Percentiles rank a stretch among this genome's conserved stretches.
Evolutionary conservation across 352 stramenopile species (phyloP).

Genomic region (Plasmopara muralis): DNA sequence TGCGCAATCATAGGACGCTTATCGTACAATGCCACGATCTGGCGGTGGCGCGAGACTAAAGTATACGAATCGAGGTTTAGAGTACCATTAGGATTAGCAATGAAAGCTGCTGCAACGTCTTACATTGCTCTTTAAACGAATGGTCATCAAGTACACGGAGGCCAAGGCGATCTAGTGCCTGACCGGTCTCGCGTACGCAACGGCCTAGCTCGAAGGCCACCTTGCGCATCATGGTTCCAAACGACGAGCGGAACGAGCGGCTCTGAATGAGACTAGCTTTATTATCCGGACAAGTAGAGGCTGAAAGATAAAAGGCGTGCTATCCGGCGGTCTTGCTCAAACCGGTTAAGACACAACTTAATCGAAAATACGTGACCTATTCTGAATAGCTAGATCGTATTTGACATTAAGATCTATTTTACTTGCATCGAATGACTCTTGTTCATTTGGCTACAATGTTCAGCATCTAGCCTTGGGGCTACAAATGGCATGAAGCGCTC

Average conservation of each 20-base stretch:
- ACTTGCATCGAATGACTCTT: no score
- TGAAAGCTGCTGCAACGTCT: slow-evolving; percentile 5
- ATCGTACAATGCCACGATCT: slow-evolving; percentile 90
- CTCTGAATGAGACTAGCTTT: slow-evolving; percentile 31
- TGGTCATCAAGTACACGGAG: slow-evolving; percentile 83
- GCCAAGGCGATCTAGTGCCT: slow-evolving; percentile 92
- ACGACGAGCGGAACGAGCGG: slow-evolving; percentile 18
- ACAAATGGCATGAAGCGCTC: no score
- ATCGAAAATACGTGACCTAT: not conserved
- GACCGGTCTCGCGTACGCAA: slow-evolving; percentile 93
- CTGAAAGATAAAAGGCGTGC: not conserved
- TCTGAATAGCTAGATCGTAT: no score
- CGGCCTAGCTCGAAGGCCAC: slow-evolving; percentile 87
- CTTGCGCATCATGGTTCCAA: slow-evolving; percentile 76
- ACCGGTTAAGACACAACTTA: slow-evolving; percentile 4
- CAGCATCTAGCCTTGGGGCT: no score
- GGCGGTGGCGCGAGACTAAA: slow-evolving; percentile 88
- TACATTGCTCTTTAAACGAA: slow-evolving; percentile 89
- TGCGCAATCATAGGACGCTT: slow-evolving; percentile 88
- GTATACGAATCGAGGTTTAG: not conserved
- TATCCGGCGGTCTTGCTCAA: slow-evolving; percentile 9
- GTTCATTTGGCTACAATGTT: no score
- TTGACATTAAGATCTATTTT: no score
- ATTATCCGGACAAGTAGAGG: slow-evolving; percentile 16
- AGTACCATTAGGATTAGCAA: not conserved